These are phyloP conservation scores for Ogataea glucozyma DNA, from an alignment of 805 yeast genomes.

Conservation along the genomic window DNA sequence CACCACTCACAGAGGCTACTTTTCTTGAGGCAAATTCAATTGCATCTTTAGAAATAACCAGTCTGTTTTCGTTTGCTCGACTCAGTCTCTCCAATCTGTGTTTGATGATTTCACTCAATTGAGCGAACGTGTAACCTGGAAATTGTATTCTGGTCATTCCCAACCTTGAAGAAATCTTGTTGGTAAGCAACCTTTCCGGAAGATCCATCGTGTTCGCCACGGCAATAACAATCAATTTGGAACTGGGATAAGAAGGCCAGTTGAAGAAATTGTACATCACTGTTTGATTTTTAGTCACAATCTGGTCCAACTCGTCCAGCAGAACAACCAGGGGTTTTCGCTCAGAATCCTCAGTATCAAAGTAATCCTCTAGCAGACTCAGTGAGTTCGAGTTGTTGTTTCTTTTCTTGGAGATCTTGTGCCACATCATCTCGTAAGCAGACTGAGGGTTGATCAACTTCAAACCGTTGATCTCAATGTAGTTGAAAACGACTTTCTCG, in stretches of 20 bases:
- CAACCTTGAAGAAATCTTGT: constrained; percentile 86
- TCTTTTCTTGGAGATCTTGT: constrained; percentile 60
- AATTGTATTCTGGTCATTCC: constrained; percentile 88
- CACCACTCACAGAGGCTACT: constrained; percentile 96
- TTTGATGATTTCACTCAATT: constrained; percentile 71
- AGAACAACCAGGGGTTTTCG: constrained; percentile 67
- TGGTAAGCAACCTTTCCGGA: constrained; percentile 84
- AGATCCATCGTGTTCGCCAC: constrained; percentile 97
- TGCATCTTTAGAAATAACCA: constrained; percentile 65
- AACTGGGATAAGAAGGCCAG: constrained; percentile 87
- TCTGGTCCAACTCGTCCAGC: constrained; percentile 91
- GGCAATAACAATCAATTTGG: constrained; percentile 84
- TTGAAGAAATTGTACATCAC: constrained; percentile 95
- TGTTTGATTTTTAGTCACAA: constrained; percentile 77
- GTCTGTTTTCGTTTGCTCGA: constrained; percentile 42
- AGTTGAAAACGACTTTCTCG: constrained; percentile 51
- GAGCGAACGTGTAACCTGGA: constrained; percentile 81
- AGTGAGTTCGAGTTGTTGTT: constrained; percentile 67
- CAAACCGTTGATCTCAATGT: constrained; percentile 87
- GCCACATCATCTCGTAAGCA: constrained; percentile 84
- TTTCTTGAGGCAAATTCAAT: constrained; percentile 89
- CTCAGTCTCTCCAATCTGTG: constrained; percentile 61
- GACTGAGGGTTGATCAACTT: constrained; percentile 76
- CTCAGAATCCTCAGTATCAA: constrained; percentile 40
- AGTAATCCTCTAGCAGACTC: constrained; percentile 68